phyloP scores from a whole-genome alignment of 495 filamentous ascomycete species.

The Gamarada debralockiae region DNA sequence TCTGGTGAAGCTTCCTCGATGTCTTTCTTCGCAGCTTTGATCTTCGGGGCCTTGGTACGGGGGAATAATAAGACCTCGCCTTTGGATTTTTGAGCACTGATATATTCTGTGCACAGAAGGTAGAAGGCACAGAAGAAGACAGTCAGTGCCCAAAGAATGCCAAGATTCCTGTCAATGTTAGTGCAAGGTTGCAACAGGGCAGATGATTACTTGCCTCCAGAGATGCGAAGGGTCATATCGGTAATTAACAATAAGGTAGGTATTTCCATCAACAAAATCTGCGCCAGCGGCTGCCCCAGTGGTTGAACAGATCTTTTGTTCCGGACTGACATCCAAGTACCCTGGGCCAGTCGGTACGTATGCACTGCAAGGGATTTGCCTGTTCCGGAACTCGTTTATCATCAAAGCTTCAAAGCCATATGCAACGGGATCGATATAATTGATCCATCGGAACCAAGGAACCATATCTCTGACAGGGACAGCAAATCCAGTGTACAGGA shows the following conservation, averaged over 20 bases:
- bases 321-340: conserved; percentile 24
- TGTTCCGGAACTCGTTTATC: conserved; percentile 62
- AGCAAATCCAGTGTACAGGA: conserved; percentile 81
- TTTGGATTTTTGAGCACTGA: conserved; percentile 74
- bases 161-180: conserved; percentile 82
- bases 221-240: conserved; percentile 56
- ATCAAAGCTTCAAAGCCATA: conserved; percentile 73
- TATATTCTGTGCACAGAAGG: conserved; percentile 67
- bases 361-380: conserved; percentile 36
- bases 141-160: conserved; percentile 74
- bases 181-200: too few relatives aligned
- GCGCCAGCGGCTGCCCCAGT: conserved; percentile 50
- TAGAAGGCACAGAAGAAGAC: conserved; percentile 62
- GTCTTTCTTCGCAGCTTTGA: background rate
- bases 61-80: conserved; percentile 88
- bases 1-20: conserved; percentile 18
- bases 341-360: conserved; percentile 39
- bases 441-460: conserved; percentile 79
- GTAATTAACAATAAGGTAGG: conserved; percentile 59
- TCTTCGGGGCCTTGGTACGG: conserved; percentile 28
- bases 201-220: too few relatives aligned
- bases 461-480: conserved; percentile 72
- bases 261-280: conserved; percentile 60
- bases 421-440: conserved; percentile 74
- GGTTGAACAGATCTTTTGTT: conserved; percentile 53